Percentiles rank a stretch among this genome's conserved stretches.
Conservation (phyloP, 2,329 filamentous ascomycete species). For the Pezicula rhizophila region DNA sequence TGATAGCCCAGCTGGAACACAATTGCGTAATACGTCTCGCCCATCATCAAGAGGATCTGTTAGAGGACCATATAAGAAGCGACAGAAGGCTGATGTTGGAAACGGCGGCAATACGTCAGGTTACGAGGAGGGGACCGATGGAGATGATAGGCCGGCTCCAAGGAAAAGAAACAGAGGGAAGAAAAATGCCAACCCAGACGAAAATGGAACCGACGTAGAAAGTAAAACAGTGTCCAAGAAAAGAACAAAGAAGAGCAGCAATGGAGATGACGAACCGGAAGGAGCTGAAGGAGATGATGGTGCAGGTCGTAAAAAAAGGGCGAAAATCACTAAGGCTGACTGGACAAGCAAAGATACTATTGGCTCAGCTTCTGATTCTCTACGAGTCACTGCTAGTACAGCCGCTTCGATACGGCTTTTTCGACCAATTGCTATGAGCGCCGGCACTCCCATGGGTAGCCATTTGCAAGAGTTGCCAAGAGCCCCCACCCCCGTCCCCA, state of each 20-base stretch:
- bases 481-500: conserved; percentile 69
- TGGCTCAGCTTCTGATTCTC: conserved; percentile 67
- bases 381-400: conserved; percentile 86
- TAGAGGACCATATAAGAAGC: conserved; percentile 18
- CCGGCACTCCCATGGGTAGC: conserved; percentile 35
- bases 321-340: conserved; percentile 67
- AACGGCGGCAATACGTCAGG: conserved; percentile 61
- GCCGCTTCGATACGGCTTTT: conserved; percentile 82
- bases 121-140: conserved; percentile 57
- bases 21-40: conserved; percentile 16
- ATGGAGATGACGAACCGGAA: conserved; percentile 28
- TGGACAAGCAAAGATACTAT: conserved; percentile 69
- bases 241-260: too few relatives aligned
- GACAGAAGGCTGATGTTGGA: conserved; percentile 26
- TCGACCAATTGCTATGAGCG: conserved; percentile 58
- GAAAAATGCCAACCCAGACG: conserved; percentile 42
- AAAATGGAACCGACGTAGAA: too few relatives aligned
- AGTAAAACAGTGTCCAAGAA: too few relatives aligned
- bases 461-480: conserved; percentile 69
- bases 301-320: conserved; percentile 62
- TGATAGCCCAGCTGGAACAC: conserved; percentile 9
- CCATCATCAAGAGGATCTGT: conserved; percentile 23
- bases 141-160: conserved; percentile 29
- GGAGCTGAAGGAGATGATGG: conserved; percentile 37
- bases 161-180: conserved; percentile 79